A percentile compares a stretch with the other conserved stretches of the same genome.
Conservation (phyloP, 2,329 filamentous ascomycete genomes). For the Ophiostoma piceae region DNA sequence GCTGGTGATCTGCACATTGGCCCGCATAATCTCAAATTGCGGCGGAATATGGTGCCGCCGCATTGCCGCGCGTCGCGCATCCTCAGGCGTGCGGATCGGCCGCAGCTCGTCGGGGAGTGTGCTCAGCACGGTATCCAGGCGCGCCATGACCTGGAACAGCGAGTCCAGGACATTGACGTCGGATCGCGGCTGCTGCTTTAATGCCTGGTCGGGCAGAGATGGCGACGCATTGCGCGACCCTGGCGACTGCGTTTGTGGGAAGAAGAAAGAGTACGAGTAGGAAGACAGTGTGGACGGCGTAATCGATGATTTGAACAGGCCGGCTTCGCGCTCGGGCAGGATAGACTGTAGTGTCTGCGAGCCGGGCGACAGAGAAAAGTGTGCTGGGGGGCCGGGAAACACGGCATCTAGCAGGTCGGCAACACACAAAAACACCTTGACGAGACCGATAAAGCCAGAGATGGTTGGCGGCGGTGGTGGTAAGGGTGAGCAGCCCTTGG, state of each 20-base stretch:
- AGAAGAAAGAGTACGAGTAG: slow-evolving; percentile 9
- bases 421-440: slow-evolving; percentile 28
- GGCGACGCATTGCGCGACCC: background rate
- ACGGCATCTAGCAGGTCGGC: slow-evolving; percentile 24
- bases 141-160: slow-evolving; percentile 19
- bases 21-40: slow-evolving; percentile 30
- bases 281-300: background rate
- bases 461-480: slow-evolving; percentile 22
- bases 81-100: slow-evolving; percentile 11
- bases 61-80: slow-evolving; percentile 8
- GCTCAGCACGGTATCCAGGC: slow-evolving; percentile 14
- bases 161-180: slow-evolving; percentile 15
- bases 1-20: slow-evolving; percentile 30
- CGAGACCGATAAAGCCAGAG: slow-evolving; percentile 28
- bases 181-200: background rate
- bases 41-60: slow-evolving; percentile 5
- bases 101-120: slow-evolving; percentile 18
- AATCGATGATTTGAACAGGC: background rate
- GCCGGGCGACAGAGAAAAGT: slow-evolving; percentile 18
- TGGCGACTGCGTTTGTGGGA: background rate
- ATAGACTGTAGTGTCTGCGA: slow-evolving; percentile 14
- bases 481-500: background rate
- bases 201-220: background rate
- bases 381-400: slow-evolving; percentile 22
- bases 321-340: background rate